Base-by-base conservation (phyloP, 371 early-diverging fungal genomes). In the Mucor indicus region DNA sequence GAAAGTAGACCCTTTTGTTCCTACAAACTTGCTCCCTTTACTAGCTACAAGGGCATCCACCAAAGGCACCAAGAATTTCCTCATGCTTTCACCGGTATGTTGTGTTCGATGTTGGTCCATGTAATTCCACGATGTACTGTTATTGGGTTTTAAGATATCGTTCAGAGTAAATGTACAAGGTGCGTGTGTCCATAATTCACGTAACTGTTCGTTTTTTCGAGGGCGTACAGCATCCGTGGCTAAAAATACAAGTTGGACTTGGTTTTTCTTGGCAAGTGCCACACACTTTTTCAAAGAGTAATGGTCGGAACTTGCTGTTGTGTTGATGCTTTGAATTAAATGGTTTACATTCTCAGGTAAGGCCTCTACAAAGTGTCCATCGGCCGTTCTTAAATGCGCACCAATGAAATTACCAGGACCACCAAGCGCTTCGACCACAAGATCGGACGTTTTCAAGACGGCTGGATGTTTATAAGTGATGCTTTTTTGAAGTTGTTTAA, bases 141-240 rank as follows among this genome's bases (percentile, higher is more conserved):
- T 20, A 13, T 64, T 30, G 3, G 22, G n/a, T 11, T 35, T 2
- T 3, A 64, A n/a, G 41, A 83, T 65, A 48, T 80, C 77, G 41
- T 73, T 67, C 36, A 83, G 49, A 0, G 76, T 75, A 48, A 83
- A 83, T 19, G 74, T 80, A 49, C 83, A 83, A 4, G 83, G 80
- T 44, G 70, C 75, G 25, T 60, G 67, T 17, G 50, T 53, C 48
- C 71, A 78, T 15, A 78, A 19, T 3, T 62, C 46, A 17, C 49
- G 48, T 49, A 78, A 67, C 23, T 57, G 33, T 4, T 48, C 49
- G 40, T 73, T 59, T 8, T 51, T 52, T 33, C 77, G 52, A 10
- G 83, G 78, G 20, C 57, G 56, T 1, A 69, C 55, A 0, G 74
- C 77, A 49, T 83, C 83, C 0, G 83, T 83, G 3, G 83, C 83